Conservation (phyloP, 768 basidiomycete species). For the Leccinum pellstonianum region DNA sequence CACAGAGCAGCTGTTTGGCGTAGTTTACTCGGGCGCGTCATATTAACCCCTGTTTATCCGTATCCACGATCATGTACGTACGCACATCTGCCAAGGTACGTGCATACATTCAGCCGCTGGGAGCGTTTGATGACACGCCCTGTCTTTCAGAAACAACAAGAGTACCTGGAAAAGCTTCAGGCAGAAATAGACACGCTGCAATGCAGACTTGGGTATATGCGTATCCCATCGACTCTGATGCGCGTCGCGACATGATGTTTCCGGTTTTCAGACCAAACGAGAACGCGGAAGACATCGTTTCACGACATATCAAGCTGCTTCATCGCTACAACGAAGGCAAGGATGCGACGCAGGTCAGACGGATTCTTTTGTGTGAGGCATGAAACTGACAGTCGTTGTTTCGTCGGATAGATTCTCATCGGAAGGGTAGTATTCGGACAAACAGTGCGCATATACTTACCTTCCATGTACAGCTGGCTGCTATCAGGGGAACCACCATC, state of each 20-base stretch:
- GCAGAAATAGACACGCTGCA: constrained; percentile 50
- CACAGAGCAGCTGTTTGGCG: constrained; percentile 9
- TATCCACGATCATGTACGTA: constrained; percentile 28
- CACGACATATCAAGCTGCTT: constrained; percentile 66
- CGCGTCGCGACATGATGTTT: background rate
- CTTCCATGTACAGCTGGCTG: constrained; percentile 56
- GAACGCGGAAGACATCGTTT: constrained; percentile 59
- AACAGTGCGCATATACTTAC: constrained; percentile 11
- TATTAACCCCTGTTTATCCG: constrained; percentile 8
- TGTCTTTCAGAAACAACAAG: constrained; percentile 48
- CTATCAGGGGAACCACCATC: constrained; percentile 65
- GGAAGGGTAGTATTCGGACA: constrained; percentile 54
- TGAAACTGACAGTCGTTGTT: constrained; percentile 1
- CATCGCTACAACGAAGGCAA: constrained; percentile 82
- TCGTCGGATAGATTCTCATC: constrained; percentile 59
- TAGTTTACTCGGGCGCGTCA: constrained; percentile 5
- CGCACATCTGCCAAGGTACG: constrained; percentile 31
- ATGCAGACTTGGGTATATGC: constrained; percentile 43
- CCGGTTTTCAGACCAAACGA: constrained; percentile 34
- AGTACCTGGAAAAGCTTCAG: constrained; percentile 46
- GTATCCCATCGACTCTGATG: background rate
- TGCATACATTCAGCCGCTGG: background rate
- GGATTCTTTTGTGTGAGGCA: background rate
- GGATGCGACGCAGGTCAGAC: constrained; percentile 70
- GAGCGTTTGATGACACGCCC: background rate